These are phyloP conservation scores for Capronia americana DNA, from an alignment of 2,329 filamentous ascomycete genomes.

Conservation along the genomic window DNA sequence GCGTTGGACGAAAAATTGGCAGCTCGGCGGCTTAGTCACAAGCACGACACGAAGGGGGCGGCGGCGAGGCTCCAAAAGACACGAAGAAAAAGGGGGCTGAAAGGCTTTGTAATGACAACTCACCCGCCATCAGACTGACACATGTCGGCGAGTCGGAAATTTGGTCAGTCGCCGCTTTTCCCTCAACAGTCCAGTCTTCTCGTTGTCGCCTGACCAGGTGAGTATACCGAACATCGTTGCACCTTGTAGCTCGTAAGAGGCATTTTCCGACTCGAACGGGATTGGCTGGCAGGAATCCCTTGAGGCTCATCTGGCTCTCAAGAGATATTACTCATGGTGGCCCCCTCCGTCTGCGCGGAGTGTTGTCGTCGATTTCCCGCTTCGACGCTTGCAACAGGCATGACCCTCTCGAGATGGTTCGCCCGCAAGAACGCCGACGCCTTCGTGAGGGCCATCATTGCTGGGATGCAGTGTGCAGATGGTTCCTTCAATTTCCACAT, in stretches of 20 bases:
- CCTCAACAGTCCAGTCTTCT: background rate
- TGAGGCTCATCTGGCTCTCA: background rate
- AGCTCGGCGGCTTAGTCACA: background rate
- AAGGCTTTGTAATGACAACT: constrained; percentile 22
- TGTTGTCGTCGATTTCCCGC: background rate
- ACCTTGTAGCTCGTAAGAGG: background rate
- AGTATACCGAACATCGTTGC: background rate
- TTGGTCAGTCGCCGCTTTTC: background rate
- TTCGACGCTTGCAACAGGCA: background rate
- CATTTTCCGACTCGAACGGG: background rate
- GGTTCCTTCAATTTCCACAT: constrained; percentile 6
- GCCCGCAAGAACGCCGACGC: background rate
- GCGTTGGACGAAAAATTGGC: background rate
- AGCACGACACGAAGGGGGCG: background rate
- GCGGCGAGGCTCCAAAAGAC: constrained; percentile 7
- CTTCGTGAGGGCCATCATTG: background rate
- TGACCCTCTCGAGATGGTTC: background rate
- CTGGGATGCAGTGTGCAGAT: background rate
- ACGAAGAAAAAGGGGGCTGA: constrained; percentile 15
- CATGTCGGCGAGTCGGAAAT: background rate
- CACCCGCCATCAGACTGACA: background rate
- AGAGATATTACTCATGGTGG: background rate
- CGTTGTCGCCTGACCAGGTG: background rate
- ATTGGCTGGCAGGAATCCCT: background rate
- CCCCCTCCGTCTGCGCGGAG: background rate